phyloP scores from a whole-genome alignment of 345 rosid genomes.

The Draba incana region DNA sequence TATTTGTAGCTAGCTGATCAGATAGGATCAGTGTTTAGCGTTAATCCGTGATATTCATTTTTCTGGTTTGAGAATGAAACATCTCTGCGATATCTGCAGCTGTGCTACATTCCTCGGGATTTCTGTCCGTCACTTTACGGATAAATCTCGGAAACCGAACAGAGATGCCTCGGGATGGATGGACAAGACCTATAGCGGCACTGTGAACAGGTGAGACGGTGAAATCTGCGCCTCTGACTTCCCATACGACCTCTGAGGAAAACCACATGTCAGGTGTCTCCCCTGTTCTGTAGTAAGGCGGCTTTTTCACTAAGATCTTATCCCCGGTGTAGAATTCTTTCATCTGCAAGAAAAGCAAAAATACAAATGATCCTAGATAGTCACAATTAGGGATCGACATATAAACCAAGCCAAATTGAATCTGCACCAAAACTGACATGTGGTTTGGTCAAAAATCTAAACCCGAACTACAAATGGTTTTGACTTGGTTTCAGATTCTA shows the following conservation, averaged over 20 bases:
- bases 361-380: not conserved
- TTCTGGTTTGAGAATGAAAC: constrained; percentile 75
- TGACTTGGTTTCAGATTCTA: not conserved
- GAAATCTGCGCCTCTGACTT: constrained; percentile 81
- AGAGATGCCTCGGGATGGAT: constrained; percentile 83
- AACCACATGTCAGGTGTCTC: constrained; percentile 91
- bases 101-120: constrained; percentile 79
- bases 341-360: constrained; percentile 57
- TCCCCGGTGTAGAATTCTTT: constrained; percentile 73
- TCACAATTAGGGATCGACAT: not conserved
- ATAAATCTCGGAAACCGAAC: constrained; percentile 79
- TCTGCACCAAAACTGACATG: not conserved
- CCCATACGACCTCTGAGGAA: constrained; percentile 76
- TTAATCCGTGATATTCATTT: constrained; percentile 53
- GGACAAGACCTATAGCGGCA: constrained; percentile 79
- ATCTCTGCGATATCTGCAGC: constrained; percentile 69
- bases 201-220: constrained; percentile 83
- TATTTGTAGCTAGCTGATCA: constrained; percentile 2
- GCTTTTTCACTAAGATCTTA: constrained; percentile 61
- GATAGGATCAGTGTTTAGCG: not conserved
- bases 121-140: constrained; percentile 48
- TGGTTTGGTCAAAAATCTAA: no score
- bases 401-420: not conserved
- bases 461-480: not conserved
- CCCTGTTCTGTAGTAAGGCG: constrained; percentile 69